Evolutionary conservation across 371 early-diverging fungal genomes (phyloP).

Genomic region (Mortierella sp.): DNA sequence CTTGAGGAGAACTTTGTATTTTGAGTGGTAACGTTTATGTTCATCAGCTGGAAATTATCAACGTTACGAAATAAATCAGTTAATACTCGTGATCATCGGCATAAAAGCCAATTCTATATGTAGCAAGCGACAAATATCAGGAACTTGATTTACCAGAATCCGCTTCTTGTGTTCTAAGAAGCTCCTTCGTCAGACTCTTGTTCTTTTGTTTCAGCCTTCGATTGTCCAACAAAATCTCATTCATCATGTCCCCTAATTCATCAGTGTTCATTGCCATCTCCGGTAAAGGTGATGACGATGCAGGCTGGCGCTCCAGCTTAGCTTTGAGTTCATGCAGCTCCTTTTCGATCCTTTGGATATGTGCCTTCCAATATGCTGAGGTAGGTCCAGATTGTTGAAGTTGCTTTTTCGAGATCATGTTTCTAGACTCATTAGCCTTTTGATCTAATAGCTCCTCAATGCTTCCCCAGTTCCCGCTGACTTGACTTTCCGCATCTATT

Average conservation of each 20-base stretch:
- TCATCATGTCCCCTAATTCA: constrained; percentile 15
- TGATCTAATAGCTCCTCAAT: constrained; percentile 9
- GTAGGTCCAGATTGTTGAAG: not conserved
- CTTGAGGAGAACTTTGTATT: constrained; percentile 22
- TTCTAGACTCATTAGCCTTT: not conserved
- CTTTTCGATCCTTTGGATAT: constrained; percentile 34
- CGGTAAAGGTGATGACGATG: not conserved
- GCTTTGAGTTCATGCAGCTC: constrained; percentile 32
- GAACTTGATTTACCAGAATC: constrained; percentile 12
- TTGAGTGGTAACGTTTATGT: not conserved
- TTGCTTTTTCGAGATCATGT: not conserved
- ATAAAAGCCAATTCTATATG: not conserved
- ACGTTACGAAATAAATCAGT: not conserved
- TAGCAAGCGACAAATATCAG: not conserved
- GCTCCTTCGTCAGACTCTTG: constrained; percentile 23
- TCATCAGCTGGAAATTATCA: constrained; percentile 3
- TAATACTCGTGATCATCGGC: not conserved
- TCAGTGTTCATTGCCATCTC: not conserved
- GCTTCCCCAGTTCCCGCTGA: constrained; percentile 34
- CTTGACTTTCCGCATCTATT: constrained; percentile 30
- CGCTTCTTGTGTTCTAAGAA: constrained; percentile 7
- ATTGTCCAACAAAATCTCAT: constrained; percentile 31
- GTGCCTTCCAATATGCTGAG: constrained; percentile 16
- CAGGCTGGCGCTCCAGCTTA: not conserved
- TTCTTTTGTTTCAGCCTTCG: constrained; percentile 22